Percentiles rank a stretch among this genome's conserved stretches.
phyloP scores from a whole-genome alignment of 768 basidiomycete species.

The Rubroboletus satanas region DNA sequence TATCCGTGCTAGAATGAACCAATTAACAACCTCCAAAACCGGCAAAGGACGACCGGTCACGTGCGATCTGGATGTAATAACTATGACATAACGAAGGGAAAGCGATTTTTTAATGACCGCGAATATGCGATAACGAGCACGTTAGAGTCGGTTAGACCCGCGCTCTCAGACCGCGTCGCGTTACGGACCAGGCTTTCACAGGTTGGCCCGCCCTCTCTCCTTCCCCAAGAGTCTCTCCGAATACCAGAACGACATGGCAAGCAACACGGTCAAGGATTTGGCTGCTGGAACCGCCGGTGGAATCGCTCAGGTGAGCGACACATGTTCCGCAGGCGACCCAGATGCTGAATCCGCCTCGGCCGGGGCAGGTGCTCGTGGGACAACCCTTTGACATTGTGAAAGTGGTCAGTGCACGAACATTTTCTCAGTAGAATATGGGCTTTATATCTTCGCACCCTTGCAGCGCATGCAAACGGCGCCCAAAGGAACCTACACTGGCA shows the following conservation, averaged over 20 bases:
- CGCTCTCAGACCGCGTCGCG: not conserved
- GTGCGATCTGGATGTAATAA: slow-evolving; percentile 1
- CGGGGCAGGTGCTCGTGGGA: slow-evolving; percentile 72
- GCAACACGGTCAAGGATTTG: slow-evolving; percentile 78
- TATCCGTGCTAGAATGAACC: not conserved
- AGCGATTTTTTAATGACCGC: slow-evolving; percentile 19
- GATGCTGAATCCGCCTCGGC: slow-evolving; percentile 7
- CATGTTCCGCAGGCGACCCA: not conserved
- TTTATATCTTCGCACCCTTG: slow-evolving; percentile 12
- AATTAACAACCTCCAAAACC: slow-evolving; percentile 7
- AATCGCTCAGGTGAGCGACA: slow-evolving; percentile 67
- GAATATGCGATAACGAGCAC: slow-evolving; percentile 13
- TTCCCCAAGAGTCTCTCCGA: not conserved
- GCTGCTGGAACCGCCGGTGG: slow-evolving; percentile 90
- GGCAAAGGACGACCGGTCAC: slow-evolving; percentile 8
- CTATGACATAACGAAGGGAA: slow-evolving; percentile 3
- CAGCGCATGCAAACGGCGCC: slow-evolving; percentile 95
- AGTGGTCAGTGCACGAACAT: slow-evolving; percentile 58
- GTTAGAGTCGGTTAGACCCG: slow-evolving; percentile 1
- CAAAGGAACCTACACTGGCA: slow-evolving; percentile 83
- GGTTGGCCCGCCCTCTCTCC: not conserved
- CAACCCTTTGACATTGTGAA: slow-evolving; percentile 98
- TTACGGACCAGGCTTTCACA: not conserved
- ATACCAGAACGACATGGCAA: slow-evolving; percentile 24
- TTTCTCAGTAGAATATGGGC: not conserved